A percentile compares a stretch with the other conserved stretches of the same genome.
Conservation (phyloP, 2,329 filamentous ascomycete species). For the Fusarium penzigii region DNA sequence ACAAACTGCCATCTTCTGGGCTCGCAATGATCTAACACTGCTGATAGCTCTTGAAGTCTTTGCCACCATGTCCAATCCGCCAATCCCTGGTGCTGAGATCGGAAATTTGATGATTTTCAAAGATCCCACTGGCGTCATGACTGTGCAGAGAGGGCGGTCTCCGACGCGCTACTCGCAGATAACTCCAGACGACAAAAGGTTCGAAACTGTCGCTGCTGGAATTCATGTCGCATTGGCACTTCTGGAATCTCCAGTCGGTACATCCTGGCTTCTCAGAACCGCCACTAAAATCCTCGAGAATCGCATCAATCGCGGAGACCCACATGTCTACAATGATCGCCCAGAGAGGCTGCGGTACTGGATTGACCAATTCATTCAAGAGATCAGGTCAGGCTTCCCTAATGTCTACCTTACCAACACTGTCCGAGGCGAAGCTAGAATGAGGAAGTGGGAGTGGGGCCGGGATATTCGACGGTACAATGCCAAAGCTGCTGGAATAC, state of each 20-base stretch:
- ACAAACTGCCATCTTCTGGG: background rate
- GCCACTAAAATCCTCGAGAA: background rate
- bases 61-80: background rate
- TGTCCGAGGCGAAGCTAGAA: background rate
- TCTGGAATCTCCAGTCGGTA: background rate
- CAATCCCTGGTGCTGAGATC: background rate
- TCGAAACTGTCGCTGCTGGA: background rate
- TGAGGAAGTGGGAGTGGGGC: background rate
- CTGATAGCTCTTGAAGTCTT: background rate
- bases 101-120: constrained; percentile 1
- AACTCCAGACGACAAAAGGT: constrained; percentile 1
- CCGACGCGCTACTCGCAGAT: background rate
- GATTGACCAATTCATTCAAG: constrained; percentile 1
- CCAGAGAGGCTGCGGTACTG: background rate
- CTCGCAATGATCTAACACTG: background rate
- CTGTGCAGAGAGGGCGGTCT: background rate
- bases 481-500: background rate
- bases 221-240: background rate
- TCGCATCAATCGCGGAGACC: background rate
- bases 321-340: constrained; percentile 1
- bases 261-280: background rate
- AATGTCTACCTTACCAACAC: constrained; percentile 3
- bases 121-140: constrained; percentile 1
- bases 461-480: background rate
- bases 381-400: constrained; percentile 2